Evolutionary conservation across 805 yeast genomes (phyloP), one percentile per base, ranked within the genome.

Genomic region (Pichia sporocuriosa): DNA sequence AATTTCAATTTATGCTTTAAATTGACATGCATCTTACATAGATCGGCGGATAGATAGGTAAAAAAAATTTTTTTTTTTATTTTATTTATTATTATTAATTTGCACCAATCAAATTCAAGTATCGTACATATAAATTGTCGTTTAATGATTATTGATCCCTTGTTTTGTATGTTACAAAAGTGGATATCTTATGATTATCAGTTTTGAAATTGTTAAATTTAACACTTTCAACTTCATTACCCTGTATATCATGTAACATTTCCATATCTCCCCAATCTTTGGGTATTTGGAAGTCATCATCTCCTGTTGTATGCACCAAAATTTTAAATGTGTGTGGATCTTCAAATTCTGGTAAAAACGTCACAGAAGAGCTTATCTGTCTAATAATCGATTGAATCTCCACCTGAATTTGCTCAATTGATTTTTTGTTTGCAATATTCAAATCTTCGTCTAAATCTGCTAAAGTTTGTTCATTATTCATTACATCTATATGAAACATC

Each of bases 361-460:
- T 77, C 2, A 84, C 85, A 32, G 93, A 80, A 0, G 95, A 86
- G 0, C 95, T 86, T 39, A 89, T 84, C 52, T 89, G 97, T 40
- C 96, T 73, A 30, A 89, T 78, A 6, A 89, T 79, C 0, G 87
- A 77, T 58, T 85, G 90, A n/a, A 88, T 85, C 49, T 87, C 93
- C 39, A 63, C 67, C 50, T 83, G 89, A 3, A 81, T 74, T 25
- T 72, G 73, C 3, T 70, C 75, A n/a, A 47, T 16, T 15, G 37
- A 21, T 32, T 42, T 25, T 16, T 15, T n/a, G 35, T 15, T 2
- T 6, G 6, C 13, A 6, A 20, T 21, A 54, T n/a, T 65, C 20
- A 64, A 48, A n/a, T n/a, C n/a, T n/a, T n/a, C n/a, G n/a, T n/a
- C n/a, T n/a, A n/a, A n/a, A n/a, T n/a, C n/a, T n/a, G n/a, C n/a